These are phyloP conservation scores for Jackrogersella multiformis DNA, from an alignment of 495 filamentous ascomycete species.

Conservation along the genomic window DNA sequence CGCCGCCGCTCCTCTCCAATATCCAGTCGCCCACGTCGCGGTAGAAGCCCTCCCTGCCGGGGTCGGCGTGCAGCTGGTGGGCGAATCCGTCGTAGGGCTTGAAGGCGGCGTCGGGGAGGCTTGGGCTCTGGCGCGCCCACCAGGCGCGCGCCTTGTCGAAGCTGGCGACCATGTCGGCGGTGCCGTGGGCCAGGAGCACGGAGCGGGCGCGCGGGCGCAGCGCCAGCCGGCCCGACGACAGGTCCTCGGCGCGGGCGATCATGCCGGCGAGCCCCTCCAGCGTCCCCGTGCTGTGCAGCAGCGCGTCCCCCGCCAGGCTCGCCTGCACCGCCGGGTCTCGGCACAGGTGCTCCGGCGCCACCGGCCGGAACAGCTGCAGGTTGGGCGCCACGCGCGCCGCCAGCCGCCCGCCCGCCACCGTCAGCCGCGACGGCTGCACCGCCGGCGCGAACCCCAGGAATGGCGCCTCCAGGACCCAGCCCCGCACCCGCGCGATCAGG, in stretches of 20 bases:
- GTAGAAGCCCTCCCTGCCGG: conserved; percentile 67
- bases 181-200: conserved; percentile 74
- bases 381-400: conserved; percentile 71
- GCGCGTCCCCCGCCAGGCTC: conserved; percentile 65
- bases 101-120: conserved; percentile 75
- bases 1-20: conserved; percentile 54
- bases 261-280: conserved; percentile 77
- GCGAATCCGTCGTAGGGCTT: conserved; percentile 79
- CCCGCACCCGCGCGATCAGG: conserved; percentile 60
- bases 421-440: conserved; percentile 65
- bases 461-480: conserved; percentile 74
- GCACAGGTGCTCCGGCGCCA: conserved; percentile 67
- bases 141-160: conserved; percentile 69
- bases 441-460: conserved; percentile 73
- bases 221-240: conserved; percentile 57
- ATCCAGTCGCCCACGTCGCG: conserved; percentile 82
- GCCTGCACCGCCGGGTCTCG: conserved; percentile 68
- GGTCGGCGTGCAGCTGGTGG: conserved; percentile 82
- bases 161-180: conserved; percentile 70
- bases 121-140: conserved; percentile 61
- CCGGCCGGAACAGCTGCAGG: conserved; percentile 62
- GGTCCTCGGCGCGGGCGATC: conserved; percentile 70
- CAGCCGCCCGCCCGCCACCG: conserved; percentile 68
- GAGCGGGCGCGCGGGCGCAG: conserved; percentile 48
- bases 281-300: conserved; percentile 83